These are phyloP conservation scores for Meira miltonrushii DNA, from an alignment of 1,284 basidiomycete species.

Conservation along the genomic window DNA sequence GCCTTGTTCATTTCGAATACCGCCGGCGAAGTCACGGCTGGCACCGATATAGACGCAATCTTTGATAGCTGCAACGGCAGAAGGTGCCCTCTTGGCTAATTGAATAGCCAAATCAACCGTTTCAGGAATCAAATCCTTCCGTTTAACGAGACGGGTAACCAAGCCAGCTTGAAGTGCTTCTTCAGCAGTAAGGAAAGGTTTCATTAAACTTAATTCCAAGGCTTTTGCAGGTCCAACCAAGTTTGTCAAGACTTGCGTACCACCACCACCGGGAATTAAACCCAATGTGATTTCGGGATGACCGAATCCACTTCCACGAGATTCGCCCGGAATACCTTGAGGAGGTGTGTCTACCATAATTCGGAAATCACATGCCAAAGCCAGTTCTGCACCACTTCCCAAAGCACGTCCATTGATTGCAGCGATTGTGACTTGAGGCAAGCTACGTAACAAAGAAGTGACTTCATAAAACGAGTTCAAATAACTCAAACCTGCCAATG, in stretches of 20 bases:
- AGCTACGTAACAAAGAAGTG: conserved; percentile 9
- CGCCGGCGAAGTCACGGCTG: not conserved
- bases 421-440: conserved; percentile 15
- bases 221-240: conserved; percentile 14
- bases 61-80: conserved; percentile 14
- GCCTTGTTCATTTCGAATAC: conserved; percentile 13
- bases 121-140: conserved; percentile 3
- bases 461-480: conserved; percentile 13
- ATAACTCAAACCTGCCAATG: conserved; percentile 8
- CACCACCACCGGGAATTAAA: conserved; percentile 16
- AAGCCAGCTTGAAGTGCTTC: conserved; percentile 13
- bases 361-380: conserved; percentile 15
- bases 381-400: conserved; percentile 14
- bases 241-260: conserved; percentile 13
- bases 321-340: conserved; percentile 6
- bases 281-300: conserved; percentile 17
- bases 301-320: conserved; percentile 10
- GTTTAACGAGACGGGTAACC: not conserved
- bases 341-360: conserved; percentile 15
- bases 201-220: conserved; percentile 9
- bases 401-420: conserved; percentile 13
- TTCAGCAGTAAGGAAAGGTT: conserved; percentile 5
- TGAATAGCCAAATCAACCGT: conserved; percentile 5
- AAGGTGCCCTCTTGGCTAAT: conserved; percentile 6
- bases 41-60: conserved; percentile 12